These are phyloP conservation scores for Lithohypha guttulata DNA, from an alignment of 2,329 filamentous ascomycete species.

Conservation along the genomic window DNA sequence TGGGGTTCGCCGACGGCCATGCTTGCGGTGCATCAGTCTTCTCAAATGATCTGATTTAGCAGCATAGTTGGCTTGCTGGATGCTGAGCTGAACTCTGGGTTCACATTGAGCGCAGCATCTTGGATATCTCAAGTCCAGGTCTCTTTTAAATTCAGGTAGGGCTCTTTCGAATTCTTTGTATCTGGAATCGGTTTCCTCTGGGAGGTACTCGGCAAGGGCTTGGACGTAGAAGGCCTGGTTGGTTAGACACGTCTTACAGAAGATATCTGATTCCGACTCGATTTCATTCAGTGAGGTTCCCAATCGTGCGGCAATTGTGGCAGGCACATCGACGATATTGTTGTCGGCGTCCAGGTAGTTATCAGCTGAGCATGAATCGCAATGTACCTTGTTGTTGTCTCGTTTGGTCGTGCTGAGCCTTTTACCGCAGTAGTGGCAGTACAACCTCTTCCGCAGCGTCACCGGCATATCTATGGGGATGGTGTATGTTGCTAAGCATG, in stretches of 20 bases:
- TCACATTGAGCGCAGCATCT: slow-evolving; percentile 78
- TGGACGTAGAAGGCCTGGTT: slow-evolving; percentile 77
- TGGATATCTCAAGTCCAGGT: slow-evolving; percentile 74
- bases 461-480: slow-evolving; percentile 30
- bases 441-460: slow-evolving; percentile 39
- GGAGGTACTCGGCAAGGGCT: slow-evolving; percentile 69
- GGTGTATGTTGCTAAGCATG: too few relatives aligned
- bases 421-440: slow-evolving; percentile 76
- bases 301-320: slow-evolving; percentile 42
- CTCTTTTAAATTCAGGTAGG: slow-evolving; percentile 58
- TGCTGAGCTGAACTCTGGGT: slow-evolving; percentile 57
- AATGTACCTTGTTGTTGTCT: slow-evolving; percentile 56
- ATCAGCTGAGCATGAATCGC: slow-evolving; percentile 67
- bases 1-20: slow-evolving; percentile 24
- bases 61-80: slow-evolving; percentile 63
- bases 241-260: slow-evolving; percentile 71
- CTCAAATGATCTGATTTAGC: slow-evolving; percentile 74
- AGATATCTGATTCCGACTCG: slow-evolving; percentile 34
- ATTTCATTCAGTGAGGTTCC: slow-evolving; percentile 14
- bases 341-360: slow-evolving; percentile 89
- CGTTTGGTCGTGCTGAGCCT: slow-evolving; percentile 33
- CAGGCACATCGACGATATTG: slow-evolving; percentile 78
- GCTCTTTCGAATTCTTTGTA: slow-evolving; percentile 58
- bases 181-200: slow-evolving; percentile 52
- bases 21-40: slow-evolving; percentile 56